phyloP scores from a whole-genome alignment of 2,329 filamentous ascomycete genomes.

The Neurospora crassa region DNA sequence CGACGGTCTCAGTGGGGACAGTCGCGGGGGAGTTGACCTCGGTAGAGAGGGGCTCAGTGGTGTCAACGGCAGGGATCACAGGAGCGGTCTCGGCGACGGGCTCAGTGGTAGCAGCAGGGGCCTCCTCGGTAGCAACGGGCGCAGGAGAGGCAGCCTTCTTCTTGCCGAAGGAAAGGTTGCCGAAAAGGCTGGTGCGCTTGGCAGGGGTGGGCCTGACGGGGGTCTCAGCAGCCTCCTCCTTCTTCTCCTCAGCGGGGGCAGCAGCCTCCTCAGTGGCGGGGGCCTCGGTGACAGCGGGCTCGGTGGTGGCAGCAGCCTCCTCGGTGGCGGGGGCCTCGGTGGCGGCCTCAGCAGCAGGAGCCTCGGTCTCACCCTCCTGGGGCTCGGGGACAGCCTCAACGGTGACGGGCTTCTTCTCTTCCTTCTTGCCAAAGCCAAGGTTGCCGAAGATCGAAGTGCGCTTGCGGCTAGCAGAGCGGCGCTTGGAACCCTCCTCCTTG shows the following conservation, averaged over 20 bases:
- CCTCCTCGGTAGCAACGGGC: conserved; percentile 31
- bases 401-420: conserved; percentile 33
- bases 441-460: conserved; percentile 53
- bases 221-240: conserved; percentile 15
- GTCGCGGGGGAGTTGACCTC: conserved; percentile 40
- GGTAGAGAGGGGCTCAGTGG: conserved; percentile 44
- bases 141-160: conserved; percentile 42
- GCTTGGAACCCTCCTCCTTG: conserved; percentile 51
- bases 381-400: conserved; percentile 27
- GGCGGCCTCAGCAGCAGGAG: conserved; percentile 26
- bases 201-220: conserved; percentile 1
- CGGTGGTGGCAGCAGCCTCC: conserved; percentile 22
- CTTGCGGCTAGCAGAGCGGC: conserved; percentile 56
- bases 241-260: conserved; percentile 15
- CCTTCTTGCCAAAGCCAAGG: conserved; percentile 40
- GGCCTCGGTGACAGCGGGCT: conserved; percentile 13
- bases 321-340: conserved; percentile 24
- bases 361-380: conserved; percentile 24
- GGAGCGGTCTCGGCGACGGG: conserved; percentile 43
- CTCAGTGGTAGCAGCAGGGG: conserved; percentile 26
- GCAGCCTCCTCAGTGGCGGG: conserved; percentile 19
- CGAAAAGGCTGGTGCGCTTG: conserved; percentile 36
- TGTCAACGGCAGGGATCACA: conserved; percentile 50
- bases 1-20: conserved; percentile 38
- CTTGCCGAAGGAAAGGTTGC: conserved; percentile 47